Evolutionary conservation across 2,329 filamentous ascomycete genomes (phyloP).

Genomic region (Monosporascus ibericus): DNA sequence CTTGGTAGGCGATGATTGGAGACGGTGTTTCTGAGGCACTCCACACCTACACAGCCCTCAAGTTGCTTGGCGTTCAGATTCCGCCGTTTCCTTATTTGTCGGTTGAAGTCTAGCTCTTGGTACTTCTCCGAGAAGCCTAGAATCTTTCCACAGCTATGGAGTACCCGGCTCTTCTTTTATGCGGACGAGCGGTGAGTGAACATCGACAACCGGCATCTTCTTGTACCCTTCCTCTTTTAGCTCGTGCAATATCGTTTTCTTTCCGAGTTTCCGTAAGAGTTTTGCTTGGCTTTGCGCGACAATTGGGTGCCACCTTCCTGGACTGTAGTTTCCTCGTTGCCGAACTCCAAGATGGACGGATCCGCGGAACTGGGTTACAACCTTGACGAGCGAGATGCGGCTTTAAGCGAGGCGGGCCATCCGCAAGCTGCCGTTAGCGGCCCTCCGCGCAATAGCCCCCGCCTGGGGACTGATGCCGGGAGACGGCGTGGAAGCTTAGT

Average conservation of each 20-base stretch:
- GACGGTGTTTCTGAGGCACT: too few species aligned
- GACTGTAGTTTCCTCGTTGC: neutral
- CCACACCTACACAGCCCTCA: neutral
- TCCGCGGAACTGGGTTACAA: constrained; percentile 20
- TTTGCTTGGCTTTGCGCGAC: neutral
- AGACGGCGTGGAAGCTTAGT: constrained; percentile 22
- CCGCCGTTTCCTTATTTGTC: too few species aligned
- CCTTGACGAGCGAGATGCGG: constrained; percentile 22
- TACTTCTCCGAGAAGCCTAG: too few species aligned
- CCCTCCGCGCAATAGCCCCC: constrained; percentile 10
- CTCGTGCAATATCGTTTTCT: neutral
- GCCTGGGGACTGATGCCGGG: constrained; percentile 15
- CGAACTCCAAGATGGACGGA: neutral
- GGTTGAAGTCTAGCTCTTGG: neutral
- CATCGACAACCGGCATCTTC: neutral
- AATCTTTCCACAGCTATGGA: too few species aligned
- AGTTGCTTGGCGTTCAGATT: neutral
- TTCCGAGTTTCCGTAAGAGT: neutral
- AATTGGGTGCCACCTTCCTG: neutral
- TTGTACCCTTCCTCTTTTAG: neutral
- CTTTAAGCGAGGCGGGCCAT: constrained; percentile 18
- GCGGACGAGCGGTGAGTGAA: too few species aligned
- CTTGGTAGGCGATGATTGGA: neutral
- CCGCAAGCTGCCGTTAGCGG: constrained; percentile 12
- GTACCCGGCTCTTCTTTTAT: too few species aligned